Percentiles rank a stretch among this genome's conserved stretches.
These are phyloP conservation scores for Cicer cuneatum DNA, from an alignment of 306 rosid genomes.

Conservation along the genomic window DNA sequence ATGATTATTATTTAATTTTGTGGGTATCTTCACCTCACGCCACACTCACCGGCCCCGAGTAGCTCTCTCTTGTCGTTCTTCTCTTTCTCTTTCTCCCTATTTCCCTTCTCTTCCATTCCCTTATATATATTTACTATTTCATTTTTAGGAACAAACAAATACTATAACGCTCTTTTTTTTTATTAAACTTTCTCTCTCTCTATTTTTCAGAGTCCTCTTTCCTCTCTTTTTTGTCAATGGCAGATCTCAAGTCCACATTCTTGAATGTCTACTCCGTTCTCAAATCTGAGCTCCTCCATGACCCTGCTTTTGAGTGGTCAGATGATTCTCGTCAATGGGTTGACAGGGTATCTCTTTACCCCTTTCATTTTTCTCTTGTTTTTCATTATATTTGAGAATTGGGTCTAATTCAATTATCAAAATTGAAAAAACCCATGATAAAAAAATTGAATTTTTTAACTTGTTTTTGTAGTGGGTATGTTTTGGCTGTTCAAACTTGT, in stretches of 20 bases:
- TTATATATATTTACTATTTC: background rate
- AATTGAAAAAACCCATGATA: background rate
- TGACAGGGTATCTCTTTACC: constrained; percentile 51
- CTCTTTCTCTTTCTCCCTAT: background rate
- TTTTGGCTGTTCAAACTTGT: background rate
- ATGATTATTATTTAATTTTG: too few species aligned
- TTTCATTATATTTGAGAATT: background rate
- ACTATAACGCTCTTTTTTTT: background rate
- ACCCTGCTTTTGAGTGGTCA: constrained; percentile 78
- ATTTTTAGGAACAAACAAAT: background rate
- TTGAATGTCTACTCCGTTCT: constrained; percentile 69
- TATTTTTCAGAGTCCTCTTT: too few species aligned
- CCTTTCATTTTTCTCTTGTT: background rate
- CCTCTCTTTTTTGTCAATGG: constrained; percentile 49
- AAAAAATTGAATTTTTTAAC: background rate
- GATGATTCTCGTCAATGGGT: constrained; percentile 75
- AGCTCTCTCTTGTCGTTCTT: background rate
- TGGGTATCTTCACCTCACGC: background rate
- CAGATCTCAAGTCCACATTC: constrained; percentile 78
- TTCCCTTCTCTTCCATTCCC: background rate
- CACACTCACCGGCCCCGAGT: background rate
- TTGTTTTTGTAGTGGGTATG: background rate
- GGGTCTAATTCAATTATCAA: background rate
- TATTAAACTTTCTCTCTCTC: background rate
- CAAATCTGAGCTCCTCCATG: constrained; percentile 73